A percentile compares a stretch with the other conserved stretches of the same genome.
These are phyloP conservation scores for Colletotrichum costaricense DNA, from an alignment of 2,329 filamentous ascomycete species.

Conservation along the genomic window DNA sequence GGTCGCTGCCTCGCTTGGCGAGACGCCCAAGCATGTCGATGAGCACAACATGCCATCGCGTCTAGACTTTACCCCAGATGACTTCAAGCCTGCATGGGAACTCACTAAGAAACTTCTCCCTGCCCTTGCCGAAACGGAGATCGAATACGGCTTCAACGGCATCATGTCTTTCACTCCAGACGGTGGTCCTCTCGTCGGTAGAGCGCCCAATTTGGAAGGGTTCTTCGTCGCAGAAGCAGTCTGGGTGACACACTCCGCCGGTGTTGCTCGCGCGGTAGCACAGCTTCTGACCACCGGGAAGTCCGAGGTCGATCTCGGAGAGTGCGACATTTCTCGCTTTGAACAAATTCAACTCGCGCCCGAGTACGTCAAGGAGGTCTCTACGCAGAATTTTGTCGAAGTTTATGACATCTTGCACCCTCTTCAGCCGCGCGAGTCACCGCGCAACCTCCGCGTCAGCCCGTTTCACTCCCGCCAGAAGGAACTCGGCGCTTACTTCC, in stretches of 20 bases:
- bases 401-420: conserved; percentile 75
- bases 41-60: conserved; percentile 74
- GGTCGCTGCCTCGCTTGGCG: conserved; percentile 63
- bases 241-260: conserved; percentile 75
- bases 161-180: conserved; percentile 76
- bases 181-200: conserved; percentile 69
- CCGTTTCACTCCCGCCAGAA: conserved; percentile 67
- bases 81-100: conserved; percentile 71
- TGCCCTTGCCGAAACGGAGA: conserved; percentile 58
- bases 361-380: conserved; percentile 68
- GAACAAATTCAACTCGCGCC: conserved; percentile 69
- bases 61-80: conserved; percentile 67
- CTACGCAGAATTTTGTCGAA: conserved; percentile 71
- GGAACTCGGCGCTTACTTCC: conserved; percentile 68
- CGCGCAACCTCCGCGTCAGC: conserved; percentile 67
- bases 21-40: conserved; percentile 63
- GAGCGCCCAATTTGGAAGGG: conserved; percentile 67
- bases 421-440: conserved; percentile 66
- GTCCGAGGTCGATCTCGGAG: conserved; percentile 66
- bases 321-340: conserved; percentile 70
- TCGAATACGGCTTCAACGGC: conserved; percentile 73
- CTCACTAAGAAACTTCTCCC: conserved; percentile 66
- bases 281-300: conserved; percentile 67
- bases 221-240: conserved; percentile 75
- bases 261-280: conserved; percentile 70